A percentile compares a stretch with the other conserved stretches of the same genome.
phyloP scores from a whole-genome alignment of 495 filamentous ascomycete genomes.

The Chaetomium cochliodes region DNA sequence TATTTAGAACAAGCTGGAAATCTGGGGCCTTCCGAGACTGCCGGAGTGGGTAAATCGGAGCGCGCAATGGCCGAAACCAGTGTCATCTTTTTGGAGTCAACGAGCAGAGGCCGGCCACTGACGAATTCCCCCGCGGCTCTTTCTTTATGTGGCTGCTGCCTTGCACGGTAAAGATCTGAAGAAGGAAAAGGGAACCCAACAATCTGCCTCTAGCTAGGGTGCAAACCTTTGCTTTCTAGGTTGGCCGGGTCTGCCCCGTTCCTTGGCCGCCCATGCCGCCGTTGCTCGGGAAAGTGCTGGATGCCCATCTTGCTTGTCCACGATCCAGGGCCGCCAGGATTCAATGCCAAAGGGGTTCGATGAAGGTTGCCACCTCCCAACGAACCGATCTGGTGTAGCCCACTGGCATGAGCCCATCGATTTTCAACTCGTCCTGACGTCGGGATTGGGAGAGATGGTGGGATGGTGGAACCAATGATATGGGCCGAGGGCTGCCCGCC shows the following conservation, averaged over 20 bases:
- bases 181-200: neutral
- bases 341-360: no score
- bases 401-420: neutral
- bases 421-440: neutral
- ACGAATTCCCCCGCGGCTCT: no score
- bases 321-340: no score
- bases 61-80: neutral
- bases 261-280: neutral
- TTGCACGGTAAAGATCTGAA: neutral
- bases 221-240: neutral
- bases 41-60: neutral
- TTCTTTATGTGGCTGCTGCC: no score
- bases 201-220: no score
- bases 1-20: neutral
- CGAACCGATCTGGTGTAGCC: neutral
- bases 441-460: neutral
- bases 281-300: neutral
- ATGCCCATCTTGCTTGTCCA: neutral
- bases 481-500: neutral
- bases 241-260: slow-evolving; percentile 1
- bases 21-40: neutral
- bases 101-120: no score
- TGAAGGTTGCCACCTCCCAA: neutral
- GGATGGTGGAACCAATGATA: neutral
- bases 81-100: neutral